Evolutionary conservation across 164 flowering plant genomes (phyloP).

Genomic region (Hamamelis virginiana): DNA sequence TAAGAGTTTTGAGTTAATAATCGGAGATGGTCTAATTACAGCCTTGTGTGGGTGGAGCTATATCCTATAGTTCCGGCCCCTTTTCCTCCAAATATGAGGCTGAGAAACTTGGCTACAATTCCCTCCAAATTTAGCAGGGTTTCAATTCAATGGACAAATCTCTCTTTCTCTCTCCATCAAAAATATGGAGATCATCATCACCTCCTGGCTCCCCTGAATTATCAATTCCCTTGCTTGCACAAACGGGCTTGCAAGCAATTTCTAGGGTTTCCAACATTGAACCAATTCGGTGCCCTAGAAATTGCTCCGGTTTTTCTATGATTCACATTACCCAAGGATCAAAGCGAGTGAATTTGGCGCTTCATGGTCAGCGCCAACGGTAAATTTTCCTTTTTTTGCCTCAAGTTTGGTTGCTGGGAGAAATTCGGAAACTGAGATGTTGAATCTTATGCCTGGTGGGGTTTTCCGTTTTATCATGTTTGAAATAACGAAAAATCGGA

Average conservation of each 20-base stretch:
- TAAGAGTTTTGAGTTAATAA: too few species aligned
- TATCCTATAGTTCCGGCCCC: conserved; percentile 5
- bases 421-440: not conserved
- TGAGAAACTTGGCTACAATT: not conserved
- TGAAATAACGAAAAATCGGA: not conserved
- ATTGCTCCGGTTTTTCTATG: conserved; percentile 2
- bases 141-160: not conserved
- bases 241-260: conserved; percentile 1
- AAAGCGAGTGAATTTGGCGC: not conserved
- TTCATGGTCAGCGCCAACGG: conserved; percentile 14
- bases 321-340: not conserved
- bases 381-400: not conserved
- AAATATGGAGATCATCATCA: conserved; percentile 12
- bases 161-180: conserved; percentile 3
- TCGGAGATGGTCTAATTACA: too few species aligned
- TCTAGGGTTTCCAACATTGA: conserved; percentile 17
- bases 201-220: conserved; percentile 11
- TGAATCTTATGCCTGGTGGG: not conserved
- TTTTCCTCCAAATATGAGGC: conserved; percentile 23
- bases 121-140: conserved; percentile 22
- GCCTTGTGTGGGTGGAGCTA: too few species aligned
- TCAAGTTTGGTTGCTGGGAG: not conserved
- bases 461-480: not conserved
- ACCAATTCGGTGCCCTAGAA: conserved; percentile 14
- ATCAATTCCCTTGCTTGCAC: not conserved